Conservation (phyloP, 306 rosid genomes). For the Lathyrus tuberosus region DNA sequence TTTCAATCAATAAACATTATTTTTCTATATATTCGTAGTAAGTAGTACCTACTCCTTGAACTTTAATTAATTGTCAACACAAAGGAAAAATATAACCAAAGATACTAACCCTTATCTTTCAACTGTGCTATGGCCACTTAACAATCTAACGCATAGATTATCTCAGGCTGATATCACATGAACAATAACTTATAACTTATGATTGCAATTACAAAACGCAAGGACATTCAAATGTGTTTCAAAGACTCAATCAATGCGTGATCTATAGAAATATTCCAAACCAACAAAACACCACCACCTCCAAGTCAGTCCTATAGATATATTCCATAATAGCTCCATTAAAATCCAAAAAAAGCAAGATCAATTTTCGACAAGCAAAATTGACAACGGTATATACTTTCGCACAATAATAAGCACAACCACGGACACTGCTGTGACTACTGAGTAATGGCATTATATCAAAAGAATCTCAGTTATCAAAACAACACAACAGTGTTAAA, state of each 20-base stretch:
- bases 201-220: constrained; percentile 19
- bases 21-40: background rate
- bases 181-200: constrained; percentile 10
- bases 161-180: background rate
- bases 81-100: constrained; percentile 20
- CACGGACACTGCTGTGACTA: constrained; percentile 9
- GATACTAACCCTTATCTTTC: constrained; percentile 23
- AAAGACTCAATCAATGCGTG: background rate
- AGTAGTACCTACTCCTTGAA: constrained; percentile 15
- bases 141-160: background rate
- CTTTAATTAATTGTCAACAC: constrained; percentile 18
- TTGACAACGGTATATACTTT: constrained; percentile 7
- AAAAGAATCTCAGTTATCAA: constrained; percentile 29
- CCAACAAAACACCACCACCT: background rate
- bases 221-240: background rate
- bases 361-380: background rate
- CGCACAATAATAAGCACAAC: constrained; percentile 30
- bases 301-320: background rate
- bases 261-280: background rate
- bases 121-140: background rate
- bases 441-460: constrained; percentile 33
- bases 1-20: background rate
- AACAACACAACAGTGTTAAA: background rate
- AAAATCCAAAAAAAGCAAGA: constrained; percentile 16
- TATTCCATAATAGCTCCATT: constrained; percentile 25